phyloP scores from a whole-genome alignment of 2,329 filamentous ascomycete genomes.

The Graphilbum fragrans region DNA sequence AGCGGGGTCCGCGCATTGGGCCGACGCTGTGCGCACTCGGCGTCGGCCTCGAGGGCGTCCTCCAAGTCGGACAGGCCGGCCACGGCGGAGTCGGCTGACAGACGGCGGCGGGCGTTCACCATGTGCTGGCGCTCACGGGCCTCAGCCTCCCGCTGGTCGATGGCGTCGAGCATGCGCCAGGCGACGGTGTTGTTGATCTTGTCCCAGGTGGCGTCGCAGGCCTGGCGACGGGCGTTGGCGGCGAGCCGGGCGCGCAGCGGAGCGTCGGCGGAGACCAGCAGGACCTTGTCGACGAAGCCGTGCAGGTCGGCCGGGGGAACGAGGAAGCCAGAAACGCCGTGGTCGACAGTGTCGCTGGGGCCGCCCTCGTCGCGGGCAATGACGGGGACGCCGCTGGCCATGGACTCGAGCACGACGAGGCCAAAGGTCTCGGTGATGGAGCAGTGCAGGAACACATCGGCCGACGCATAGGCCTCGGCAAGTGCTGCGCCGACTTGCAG shows the following conservation, averaged over 20 bases:
- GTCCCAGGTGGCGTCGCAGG: slow-evolving; percentile 56
- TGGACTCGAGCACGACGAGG: slow-evolving; percentile 56
- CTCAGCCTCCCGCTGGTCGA: slow-evolving; percentile 30
- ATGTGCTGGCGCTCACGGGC: slow-evolving; percentile 7
- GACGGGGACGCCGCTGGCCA: slow-evolving; percentile 59
- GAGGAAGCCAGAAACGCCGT: slow-evolving; percentile 49
- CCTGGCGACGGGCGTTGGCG: slow-evolving; percentile 36
- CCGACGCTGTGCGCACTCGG: neutral
- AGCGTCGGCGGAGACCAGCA: slow-evolving; percentile 32
- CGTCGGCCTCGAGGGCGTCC: slow-evolving; percentile 5
- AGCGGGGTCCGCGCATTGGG: too few relatives aligned
- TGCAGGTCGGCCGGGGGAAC: slow-evolving; percentile 46
- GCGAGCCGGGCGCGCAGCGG: slow-evolving; percentile 32
- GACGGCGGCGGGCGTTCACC: neutral
- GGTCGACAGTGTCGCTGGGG: slow-evolving; percentile 52
- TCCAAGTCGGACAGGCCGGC: neutral
- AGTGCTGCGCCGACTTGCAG: slow-evolving; percentile 49
- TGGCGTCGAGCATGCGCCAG: slow-evolving; percentile 46
- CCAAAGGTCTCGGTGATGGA: slow-evolving; percentile 63
- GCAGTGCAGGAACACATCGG: slow-evolving; percentile 60
- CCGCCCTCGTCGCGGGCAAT: slow-evolving; percentile 58
- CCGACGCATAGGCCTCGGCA: slow-evolving; percentile 54
- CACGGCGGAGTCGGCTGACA: neutral
- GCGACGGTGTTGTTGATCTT: slow-evolving; percentile 60
- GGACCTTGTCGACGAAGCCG: slow-evolving; percentile 41